Evolutionary conservation across 2,329 filamentous ascomycete species (phyloP).

Genomic region (Periconia macrospinosa): DNA sequence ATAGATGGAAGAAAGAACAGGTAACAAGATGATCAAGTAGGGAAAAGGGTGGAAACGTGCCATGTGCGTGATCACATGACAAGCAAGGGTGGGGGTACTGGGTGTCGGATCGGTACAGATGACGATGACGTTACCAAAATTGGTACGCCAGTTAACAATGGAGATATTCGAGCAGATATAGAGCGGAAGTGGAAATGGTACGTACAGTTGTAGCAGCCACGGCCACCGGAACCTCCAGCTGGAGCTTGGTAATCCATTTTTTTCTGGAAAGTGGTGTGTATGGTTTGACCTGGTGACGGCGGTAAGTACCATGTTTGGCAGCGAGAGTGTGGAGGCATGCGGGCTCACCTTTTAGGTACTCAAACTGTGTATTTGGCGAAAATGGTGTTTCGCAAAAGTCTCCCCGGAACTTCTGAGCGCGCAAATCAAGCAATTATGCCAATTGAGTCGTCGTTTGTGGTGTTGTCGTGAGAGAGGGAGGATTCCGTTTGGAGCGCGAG

Average conservation of each 20-base stretch:
- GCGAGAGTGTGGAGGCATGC: slow-evolving; percentile 7
- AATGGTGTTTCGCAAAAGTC: slow-evolving; percentile 19
- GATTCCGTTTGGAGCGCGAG: slow-evolving; percentile 11
- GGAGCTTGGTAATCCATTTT: slow-evolving; percentile 43
- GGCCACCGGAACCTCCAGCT: slow-evolving; percentile 37
- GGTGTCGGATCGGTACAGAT: slow-evolving; percentile 19
- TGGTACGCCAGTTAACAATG: background rate
- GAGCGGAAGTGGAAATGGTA: slow-evolving; percentile 8
- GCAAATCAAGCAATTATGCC: slow-evolving; percentile 8
- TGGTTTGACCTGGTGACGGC: slow-evolving; percentile 20
- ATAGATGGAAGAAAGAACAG: background rate
- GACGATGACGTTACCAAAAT: slow-evolving; percentile 13
- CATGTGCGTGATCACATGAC: slow-evolving; percentile 13
- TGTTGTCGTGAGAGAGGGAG: slow-evolving; percentile 16
- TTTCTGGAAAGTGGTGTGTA: slow-evolving; percentile 10
- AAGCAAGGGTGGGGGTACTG: slow-evolving; percentile 8
- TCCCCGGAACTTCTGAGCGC: slow-evolving; percentile 7
- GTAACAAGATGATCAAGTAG: background rate
- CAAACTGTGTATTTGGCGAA: slow-evolving; percentile 9
- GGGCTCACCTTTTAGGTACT: slow-evolving; percentile 29
- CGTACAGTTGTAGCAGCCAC: slow-evolving; percentile 49
- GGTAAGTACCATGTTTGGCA: slow-evolving; percentile 17
- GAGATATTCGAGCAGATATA: background rate
- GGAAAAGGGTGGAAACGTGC: too few relatives aligned
- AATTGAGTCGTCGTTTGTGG: slow-evolving; percentile 14